Percentiles rank a stretch among this genome's conserved stretches.
Evolutionary conservation across 257 asterid genomes (phyloP).

Genomic region (Jasminum sambac): DNA sequence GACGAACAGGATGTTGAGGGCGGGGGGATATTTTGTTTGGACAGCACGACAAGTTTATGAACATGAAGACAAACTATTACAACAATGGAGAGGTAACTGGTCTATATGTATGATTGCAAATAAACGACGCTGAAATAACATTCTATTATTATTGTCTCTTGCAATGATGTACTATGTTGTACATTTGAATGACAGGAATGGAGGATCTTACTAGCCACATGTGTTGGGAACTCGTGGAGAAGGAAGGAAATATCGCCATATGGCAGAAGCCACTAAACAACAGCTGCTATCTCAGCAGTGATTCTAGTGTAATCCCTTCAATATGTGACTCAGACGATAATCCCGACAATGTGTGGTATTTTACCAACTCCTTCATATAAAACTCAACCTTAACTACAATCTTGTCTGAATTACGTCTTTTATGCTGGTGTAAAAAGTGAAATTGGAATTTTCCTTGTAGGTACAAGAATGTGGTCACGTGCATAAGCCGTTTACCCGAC

Average conservation of each 20-base stretch:
- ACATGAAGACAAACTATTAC: conserved; percentile 28
- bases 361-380: neutral
- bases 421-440: neutral
- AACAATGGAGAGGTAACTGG: conserved; percentile 51
- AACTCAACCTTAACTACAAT: neutral
- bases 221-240: conserved; percentile 60
- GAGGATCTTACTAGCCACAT: conserved; percentile 44
- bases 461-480: conserved; percentile 40
- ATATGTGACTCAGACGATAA: conserved; percentile 42
- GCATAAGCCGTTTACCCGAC: conserved; percentile 55
- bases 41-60: conserved; percentile 32
- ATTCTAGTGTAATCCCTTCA: conserved; percentile 36
- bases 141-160: no score
- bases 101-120: neutral
- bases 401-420: neutral
- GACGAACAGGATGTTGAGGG: conserved; percentile 69
- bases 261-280: conserved; percentile 65
- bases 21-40: conserved; percentile 64
- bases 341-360: conserved; percentile 62
- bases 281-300: conserved; percentile 54
- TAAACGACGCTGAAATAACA: no score
- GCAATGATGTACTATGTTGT: neutral
- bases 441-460: conserved; percentile 29
- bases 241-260: conserved; percentile 46
- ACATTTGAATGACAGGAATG: conserved; percentile 43